Evolutionary conservation across 257 asterid genomes (phyloP), one percentile per base, ranked within the genome.

Genomic region (Rhazya stricta): DNA sequence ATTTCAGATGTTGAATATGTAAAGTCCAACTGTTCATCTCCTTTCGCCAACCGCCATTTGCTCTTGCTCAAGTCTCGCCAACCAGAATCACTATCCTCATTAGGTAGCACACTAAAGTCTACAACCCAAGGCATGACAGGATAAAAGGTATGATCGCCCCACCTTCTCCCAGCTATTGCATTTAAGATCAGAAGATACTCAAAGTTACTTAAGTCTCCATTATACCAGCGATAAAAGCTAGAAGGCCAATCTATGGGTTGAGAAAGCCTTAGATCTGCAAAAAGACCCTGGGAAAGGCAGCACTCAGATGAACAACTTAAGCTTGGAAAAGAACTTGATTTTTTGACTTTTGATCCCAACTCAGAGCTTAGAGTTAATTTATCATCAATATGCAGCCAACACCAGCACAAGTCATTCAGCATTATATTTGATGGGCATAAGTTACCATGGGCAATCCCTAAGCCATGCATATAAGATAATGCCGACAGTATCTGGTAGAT

Each of bases 11-110:
- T 90, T 32, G 91, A 89, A 86, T 92, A 94, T 73, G 99, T 94
- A 83, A 94, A 94, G 85, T 94, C 99, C 90, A 94, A 84, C 82
- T 92, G 99, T 61, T 94, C 99, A 61, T 94, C 99, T 50, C 99
- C 99, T 83, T 92, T 94, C 42, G 98, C 97, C 89, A 94, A 82
- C 81, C 91, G 96, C 99, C 99, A 94, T 84, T 94, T 94, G 88
- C 98, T 94, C 89, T 87, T 92, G 82, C 87, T 90, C 78, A 94
- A 85, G 83, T 92, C 97, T 85, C 99, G 84, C 99, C 99, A 94
- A 16, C 99, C 98, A 75, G 69, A 66, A 61, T 81, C 84, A 78
- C 78, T 85, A 77, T 81, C 81, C 83, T 91, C 96, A 78, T 89
- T 88, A 72, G 98, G 97, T 74, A 86, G 87, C 53, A 83, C 87